Conservation (phyloP, 2,329 filamentous ascomycete genomes). For the Colletotrichum salicis region DNA sequence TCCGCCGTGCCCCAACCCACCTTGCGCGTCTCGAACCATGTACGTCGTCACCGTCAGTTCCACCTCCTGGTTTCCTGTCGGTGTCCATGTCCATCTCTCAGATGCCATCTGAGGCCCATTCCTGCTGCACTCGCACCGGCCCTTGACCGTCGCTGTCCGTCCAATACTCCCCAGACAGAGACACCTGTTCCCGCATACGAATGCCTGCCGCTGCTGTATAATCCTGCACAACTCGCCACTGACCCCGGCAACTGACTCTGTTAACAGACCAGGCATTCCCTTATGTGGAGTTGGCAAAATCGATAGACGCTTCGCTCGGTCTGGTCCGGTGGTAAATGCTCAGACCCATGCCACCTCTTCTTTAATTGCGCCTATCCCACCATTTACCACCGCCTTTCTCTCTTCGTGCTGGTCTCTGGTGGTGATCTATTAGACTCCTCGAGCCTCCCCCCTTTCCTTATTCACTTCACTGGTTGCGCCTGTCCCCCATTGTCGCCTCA, state of each 20-base stretch:
- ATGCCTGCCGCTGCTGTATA: slow-evolving; percentile 6
- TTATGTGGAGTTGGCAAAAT: slow-evolving; percentile 27
- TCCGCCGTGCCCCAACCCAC: slow-evolving; percentile 33
- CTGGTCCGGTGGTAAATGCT: slow-evolving; percentile 32
- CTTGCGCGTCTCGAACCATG: slow-evolving; percentile 36
- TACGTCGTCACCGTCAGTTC: slow-evolving; percentile 35
- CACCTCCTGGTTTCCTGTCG: slow-evolving; percentile 34
- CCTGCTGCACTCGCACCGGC: neutral
- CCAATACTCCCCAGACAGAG: slow-evolving; percentile 26
- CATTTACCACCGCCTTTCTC: slow-evolving; percentile 8
- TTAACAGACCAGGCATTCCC: slow-evolving; percentile 23
- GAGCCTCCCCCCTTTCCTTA: slow-evolving; percentile 15
- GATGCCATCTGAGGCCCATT: slow-evolving; percentile 34
- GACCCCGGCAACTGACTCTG: slow-evolving; percentile 31
- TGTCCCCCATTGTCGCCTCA: slow-evolving; percentile 3
- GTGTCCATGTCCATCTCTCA: slow-evolving; percentile 22
- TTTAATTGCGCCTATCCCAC: slow-evolving; percentile 35
- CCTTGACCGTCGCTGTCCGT: slow-evolving; percentile 1
- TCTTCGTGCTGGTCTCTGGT: slow-evolving; percentile 25
- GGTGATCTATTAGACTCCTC: slow-evolving; percentile 30
- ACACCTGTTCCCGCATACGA: slow-evolving; percentile 17
- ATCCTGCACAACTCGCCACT: slow-evolving; percentile 30
- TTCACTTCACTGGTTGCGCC: slow-evolving; percentile 4
- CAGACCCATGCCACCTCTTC: slow-evolving; percentile 27
- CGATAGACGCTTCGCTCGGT: slow-evolving; percentile 34